These are phyloP conservation scores for Cryptosporidium sp. DNA, from an alignment of 169 alveolate species.

Conservation along the genomic window DNA sequence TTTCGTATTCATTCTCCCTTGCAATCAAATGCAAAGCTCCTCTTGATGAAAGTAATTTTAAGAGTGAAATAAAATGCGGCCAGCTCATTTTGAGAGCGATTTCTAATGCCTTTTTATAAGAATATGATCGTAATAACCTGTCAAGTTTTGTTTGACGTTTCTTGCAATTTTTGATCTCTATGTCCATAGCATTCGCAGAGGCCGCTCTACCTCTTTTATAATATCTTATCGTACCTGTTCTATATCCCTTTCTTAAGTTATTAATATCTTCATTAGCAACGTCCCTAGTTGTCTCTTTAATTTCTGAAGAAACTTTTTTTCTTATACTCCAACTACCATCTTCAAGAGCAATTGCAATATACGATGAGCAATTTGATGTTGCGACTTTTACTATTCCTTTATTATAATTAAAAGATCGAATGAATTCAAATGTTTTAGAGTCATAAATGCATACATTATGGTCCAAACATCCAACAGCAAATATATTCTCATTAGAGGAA, in stretches of 20 bases:
- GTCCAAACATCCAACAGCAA: slow-evolving; percentile 67
- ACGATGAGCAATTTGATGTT: slow-evolving; percentile 51
- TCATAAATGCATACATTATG: slow-evolving; percentile 38
- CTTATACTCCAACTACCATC: slow-evolving; percentile 46
- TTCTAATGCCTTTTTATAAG: slow-evolving; percentile 68
- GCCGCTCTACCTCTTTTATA: slow-evolving; percentile 55
- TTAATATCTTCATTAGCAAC: not conserved
- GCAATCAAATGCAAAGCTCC: slow-evolving; percentile 63
- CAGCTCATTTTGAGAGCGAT: slow-evolving; percentile 40
- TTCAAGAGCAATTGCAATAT: slow-evolving; percentile 47
- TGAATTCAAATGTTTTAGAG: slow-evolving; percentile 15
- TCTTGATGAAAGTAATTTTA: slow-evolving; percentile 38
- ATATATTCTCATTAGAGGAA: slow-evolving; percentile 8
- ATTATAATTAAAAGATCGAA: slow-evolving; percentile 34
- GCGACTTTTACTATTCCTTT: slow-evolving; percentile 39
- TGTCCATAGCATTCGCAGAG: not conserved
- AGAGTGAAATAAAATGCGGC: slow-evolving; percentile 36
- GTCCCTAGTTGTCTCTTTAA: not conserved
- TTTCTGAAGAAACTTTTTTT: not conserved
- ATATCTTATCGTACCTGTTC: slow-evolving; percentile 67
- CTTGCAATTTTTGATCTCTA: slow-evolving; percentile 9
- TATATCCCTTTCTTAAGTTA: slow-evolving; percentile 2
- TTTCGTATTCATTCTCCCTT: slow-evolving; percentile 29
- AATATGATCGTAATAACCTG: slow-evolving; percentile 28
- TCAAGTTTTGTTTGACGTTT: slow-evolving; percentile 52